phyloP scores from a whole-genome alignment of 108 stramenopile species.

The Mayamaea pseudoterrestris region DNA sequence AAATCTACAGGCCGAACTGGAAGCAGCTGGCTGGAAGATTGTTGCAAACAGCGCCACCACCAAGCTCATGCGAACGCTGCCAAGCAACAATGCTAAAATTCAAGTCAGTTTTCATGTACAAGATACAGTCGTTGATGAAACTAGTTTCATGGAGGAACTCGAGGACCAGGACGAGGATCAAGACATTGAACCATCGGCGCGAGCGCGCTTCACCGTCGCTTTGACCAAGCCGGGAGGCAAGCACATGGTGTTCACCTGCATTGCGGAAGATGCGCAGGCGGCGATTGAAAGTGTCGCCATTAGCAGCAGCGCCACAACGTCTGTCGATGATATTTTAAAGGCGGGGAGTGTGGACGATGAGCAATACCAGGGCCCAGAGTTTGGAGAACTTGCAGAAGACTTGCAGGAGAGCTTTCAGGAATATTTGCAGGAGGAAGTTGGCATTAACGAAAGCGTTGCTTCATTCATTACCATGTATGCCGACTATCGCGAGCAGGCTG shows the following conservation, averaged over 20 bases:
- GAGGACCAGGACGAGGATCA: slow-evolving; percentile 20
- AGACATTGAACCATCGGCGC: slow-evolving; percentile 26
- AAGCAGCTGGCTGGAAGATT: slow-evolving; percentile 26
- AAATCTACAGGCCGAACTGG: slow-evolving; percentile 12
- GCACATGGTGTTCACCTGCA: slow-evolving; percentile 33
- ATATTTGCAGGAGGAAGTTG: slow-evolving; percentile 46
- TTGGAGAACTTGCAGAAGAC: slow-evolving; percentile 59
- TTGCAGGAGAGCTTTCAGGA: slow-evolving; percentile 44
- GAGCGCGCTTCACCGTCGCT: slow-evolving; percentile 58
- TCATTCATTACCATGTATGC: slow-evolving; percentile 61
- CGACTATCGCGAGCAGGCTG: slow-evolving; percentile 57
- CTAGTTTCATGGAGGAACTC: slow-evolving; percentile 22
- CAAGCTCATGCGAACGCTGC: slow-evolving; percentile 3
- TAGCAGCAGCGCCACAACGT: slow-evolving; percentile 9
- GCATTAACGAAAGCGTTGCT: slow-evolving; percentile 49
- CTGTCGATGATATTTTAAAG: slow-evolving; percentile 13
- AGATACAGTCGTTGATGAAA: slow-evolving; percentile 53
- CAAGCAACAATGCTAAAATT: slow-evolving; percentile 42
- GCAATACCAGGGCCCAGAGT: slow-evolving; percentile 73
- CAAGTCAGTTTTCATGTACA: slow-evolving; percentile 70
- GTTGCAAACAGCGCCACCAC: slow-evolving; percentile 24
- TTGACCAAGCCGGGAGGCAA: slow-evolving; percentile 63
- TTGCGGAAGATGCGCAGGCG: slow-evolving; percentile 23
- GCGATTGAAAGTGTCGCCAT: slow-evolving; percentile 43
- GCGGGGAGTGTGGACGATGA: slow-evolving; percentile 19